Evolutionary conservation across 805 yeast species (phyloP).

Genomic region (Saturnispora hagleri): DNA sequence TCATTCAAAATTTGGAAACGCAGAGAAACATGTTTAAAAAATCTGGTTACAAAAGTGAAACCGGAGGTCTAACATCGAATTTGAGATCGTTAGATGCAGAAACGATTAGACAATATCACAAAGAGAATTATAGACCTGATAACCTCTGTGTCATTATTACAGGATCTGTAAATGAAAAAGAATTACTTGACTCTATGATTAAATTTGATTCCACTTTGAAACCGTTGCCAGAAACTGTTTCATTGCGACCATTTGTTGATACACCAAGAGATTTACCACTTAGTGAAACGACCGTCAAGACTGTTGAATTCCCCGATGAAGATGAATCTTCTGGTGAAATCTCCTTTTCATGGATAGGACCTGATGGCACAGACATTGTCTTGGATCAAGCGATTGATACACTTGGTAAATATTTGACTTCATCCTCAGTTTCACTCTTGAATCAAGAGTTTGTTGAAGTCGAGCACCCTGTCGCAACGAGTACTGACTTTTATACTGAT

Average conservation of each 20-base stretch:
- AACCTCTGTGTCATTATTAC: conserved; percentile 74
- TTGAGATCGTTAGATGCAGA: conserved; percentile 65
- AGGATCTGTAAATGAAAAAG: conserved; percentile 78
- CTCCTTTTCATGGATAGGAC: conserved; percentile 74
- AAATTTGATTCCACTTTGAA: conserved; percentile 54
- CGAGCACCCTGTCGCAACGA: conserved; percentile 72
- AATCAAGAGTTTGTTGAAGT: conserved; percentile 67
- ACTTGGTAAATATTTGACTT: conserved; percentile 65
- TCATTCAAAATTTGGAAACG: conserved; percentile 48
- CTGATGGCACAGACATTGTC: conserved; percentile 42
- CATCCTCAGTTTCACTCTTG: conserved; percentile 67
- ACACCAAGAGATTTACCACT: conserved; percentile 39
- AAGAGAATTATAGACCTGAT: conserved; percentile 64
- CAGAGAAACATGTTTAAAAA: conserved; percentile 48
- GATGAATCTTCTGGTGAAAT: conserved; percentile 81
- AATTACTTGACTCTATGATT: conserved; percentile 50
- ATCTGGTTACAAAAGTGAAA: conserved; percentile 86
- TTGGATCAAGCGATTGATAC: conserved; percentile 62
- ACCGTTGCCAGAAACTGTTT: conserved; percentile 28
- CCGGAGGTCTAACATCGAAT: conserved; percentile 82
- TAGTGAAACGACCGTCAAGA: conserved; percentile 32
- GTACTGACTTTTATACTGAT: conserved; percentile 60
- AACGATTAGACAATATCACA: conserved; percentile 70
- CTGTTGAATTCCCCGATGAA: conserved; percentile 75
- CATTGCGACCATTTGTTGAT: conserved; percentile 74